Conservation (phyloP, 2,329 filamentous ascomycete species). For the Ophiostoma fasciatum region DNA sequence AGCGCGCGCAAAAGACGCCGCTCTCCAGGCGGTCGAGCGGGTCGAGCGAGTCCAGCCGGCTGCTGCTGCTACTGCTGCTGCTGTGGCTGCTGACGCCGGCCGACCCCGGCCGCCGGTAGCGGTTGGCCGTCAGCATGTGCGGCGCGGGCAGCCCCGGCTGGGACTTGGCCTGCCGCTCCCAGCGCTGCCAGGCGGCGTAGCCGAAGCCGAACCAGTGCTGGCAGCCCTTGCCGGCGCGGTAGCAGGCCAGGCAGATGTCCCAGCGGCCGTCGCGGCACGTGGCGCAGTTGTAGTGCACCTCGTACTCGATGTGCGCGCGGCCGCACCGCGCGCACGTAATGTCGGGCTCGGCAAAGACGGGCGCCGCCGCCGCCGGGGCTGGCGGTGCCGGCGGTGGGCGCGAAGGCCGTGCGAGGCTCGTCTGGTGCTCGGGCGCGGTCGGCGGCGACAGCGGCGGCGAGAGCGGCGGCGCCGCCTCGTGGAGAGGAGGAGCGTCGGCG, state of each 20-base stretch:
- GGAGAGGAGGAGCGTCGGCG: too few species aligned
- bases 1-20: slow-evolving; percentile 74
- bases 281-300: slow-evolving; percentile 70
- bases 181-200: slow-evolving; percentile 51
- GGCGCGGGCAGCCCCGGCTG: slow-evolving; percentile 28
- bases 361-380: slow-evolving; percentile 32
- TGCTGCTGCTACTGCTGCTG: too few species aligned
- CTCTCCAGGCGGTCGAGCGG: slow-evolving; percentile 54
- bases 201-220: slow-evolving; percentile 83
- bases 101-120: slow-evolving; percentile 40
- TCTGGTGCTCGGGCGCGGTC: too few species aligned
- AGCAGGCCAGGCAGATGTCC: slow-evolving; percentile 71
- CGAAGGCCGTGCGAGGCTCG: too few species aligned
- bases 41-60: too few species aligned
- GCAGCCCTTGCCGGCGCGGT: slow-evolving; percentile 62
- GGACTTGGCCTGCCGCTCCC: slow-evolving; percentile 32
- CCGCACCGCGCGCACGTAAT: slow-evolving; percentile 60
- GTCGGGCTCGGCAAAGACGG: slow-evolving; percentile 57
- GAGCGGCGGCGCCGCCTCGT: background rate
- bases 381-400: background rate
- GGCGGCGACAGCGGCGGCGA: background rate
- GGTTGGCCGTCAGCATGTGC: slow-evolving; percentile 43
- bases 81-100: too few species aligned
- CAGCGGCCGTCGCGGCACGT: slow-evolving; percentile 56
- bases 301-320: slow-evolving; percentile 63